Evolutionary conservation across 1,284 basidiomycete species (phyloP), one percentile per base, ranked within the genome.

Genomic region (Puccinia coronata): DNA sequence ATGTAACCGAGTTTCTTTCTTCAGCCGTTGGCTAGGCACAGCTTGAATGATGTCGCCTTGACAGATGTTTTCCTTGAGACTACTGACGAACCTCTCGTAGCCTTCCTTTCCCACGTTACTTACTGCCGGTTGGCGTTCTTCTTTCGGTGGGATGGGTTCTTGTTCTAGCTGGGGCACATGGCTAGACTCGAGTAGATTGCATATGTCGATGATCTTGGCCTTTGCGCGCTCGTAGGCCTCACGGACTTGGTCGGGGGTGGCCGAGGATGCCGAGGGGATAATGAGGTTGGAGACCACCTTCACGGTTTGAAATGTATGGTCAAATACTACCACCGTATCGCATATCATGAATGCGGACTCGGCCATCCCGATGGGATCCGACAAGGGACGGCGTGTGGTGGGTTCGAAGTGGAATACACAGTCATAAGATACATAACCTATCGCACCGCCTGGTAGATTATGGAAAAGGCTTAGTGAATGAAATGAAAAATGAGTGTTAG

Each of bases 21-120:
- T 88, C 53, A 99, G 88, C 23, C 96, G 90, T 86, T 99, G 97
- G 23, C 93, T 95, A 0, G 97, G 97, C 11, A 99, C 97, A 2
- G 97, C 97, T 87, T 99, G 97, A 85, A 99, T 99, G 85, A 99
- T 98, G 87, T 99, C 95, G 55, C 97, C 97, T 70, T 92, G 92
- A 82, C 98, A 89, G 81, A 99, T 98, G 85, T 95, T 94, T 85
- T 97, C 90, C 88, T 98, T 98, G 82, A 99, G 88, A 81, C 89
- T 90, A 55, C 95, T 95, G 25, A 99, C 97, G 85, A 97, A 98
- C 4, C 87, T 87, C 86, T 98, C 92, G 87, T 99, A 99, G 0
- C 97, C 97, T 51, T 88, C 90, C 87, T 95, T 93, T 25, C 97
- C 97, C 49, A 99, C 94, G 86, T 99, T 99, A 63, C 93, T 95